A percentile compares a stretch with the other conserved stretches of the same genome.
Evolutionary conservation across 768 basidiomycete genomes (phyloP).

Genomic region (Punctularia strigosozonata): DNA sequence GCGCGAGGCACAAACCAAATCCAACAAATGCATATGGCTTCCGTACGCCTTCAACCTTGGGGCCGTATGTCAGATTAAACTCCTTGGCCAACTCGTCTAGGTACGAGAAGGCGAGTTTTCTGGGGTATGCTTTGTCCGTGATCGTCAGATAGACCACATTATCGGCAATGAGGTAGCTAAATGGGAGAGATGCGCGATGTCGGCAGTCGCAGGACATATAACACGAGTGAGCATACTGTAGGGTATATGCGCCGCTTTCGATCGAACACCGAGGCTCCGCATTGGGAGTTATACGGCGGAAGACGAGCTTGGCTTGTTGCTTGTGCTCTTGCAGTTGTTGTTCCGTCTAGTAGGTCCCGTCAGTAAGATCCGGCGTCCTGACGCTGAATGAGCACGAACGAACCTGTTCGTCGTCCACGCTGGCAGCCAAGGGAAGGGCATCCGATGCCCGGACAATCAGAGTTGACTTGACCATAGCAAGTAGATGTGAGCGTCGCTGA

Average conservation of each 20-base stretch:
- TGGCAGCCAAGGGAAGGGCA: constrained; percentile 85
- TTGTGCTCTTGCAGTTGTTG: constrained; percentile 93
- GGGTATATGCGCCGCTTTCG: constrained; percentile 88
- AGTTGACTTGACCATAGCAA: constrained; percentile 83
- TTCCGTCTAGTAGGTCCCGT: constrained; percentile 56
- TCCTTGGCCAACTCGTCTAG: constrained; percentile 96
- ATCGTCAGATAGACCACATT: constrained; percentile 94
- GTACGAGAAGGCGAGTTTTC: constrained; percentile 96
- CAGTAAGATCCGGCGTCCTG: constrained; percentile 3
- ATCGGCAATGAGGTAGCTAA: constrained; percentile 87
- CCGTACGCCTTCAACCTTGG: constrained; percentile 82
- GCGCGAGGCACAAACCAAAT: constrained; percentile 56
- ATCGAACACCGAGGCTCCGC: constrained; percentile 95
- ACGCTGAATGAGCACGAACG: constrained; percentile 8
- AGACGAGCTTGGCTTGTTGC: constrained; percentile 95
- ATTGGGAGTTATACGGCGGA: constrained; percentile 87
- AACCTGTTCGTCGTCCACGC: constrained; percentile 92
- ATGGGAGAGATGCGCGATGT: constrained; percentile 1
- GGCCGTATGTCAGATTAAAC: constrained; percentile 84
- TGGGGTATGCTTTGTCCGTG: constrained; percentile 92
- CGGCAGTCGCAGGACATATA: constrained; percentile 5
- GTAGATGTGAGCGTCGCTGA: too few relatives aligned
- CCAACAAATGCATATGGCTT: constrained; percentile 99
- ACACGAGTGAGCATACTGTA: constrained; percentile 61
- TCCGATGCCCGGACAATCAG: constrained; percentile 78